Conservation (phyloP, 176 grass and related monocot species). For the Hordeum vulgare region MorexV3_pseudomolecules_assembly NC_058519.1:418070149-418070648, state of each 20-base stretch:
- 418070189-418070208: constrained; percentile 38
- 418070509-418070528: neutral
- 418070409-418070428: too few relatives aligned
- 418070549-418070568: neutral
- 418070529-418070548: too few relatives aligned
- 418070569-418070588: neutral
- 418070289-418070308: too few relatives aligned
- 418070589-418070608: neutral
- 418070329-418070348: neutral
- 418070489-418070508: neutral
- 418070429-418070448: too few relatives aligned
- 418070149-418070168: constrained; percentile 58
- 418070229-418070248: neutral
- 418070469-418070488: too few relatives aligned
- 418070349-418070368: neutral
- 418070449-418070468: too few relatives aligned
- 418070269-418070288: neutral
- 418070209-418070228: neutral
- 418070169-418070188: constrained; percentile 58
- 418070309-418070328: neutral
- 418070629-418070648: too few relatives aligned
- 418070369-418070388: neutral
- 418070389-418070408: too few relatives aligned
- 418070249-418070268: neutral
- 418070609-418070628: neutral